These are phyloP conservation scores for Tricholoma furcatifolium DNA, from an alignment of 768 basidiomycete species.

Conservation along the genomic window DNA sequence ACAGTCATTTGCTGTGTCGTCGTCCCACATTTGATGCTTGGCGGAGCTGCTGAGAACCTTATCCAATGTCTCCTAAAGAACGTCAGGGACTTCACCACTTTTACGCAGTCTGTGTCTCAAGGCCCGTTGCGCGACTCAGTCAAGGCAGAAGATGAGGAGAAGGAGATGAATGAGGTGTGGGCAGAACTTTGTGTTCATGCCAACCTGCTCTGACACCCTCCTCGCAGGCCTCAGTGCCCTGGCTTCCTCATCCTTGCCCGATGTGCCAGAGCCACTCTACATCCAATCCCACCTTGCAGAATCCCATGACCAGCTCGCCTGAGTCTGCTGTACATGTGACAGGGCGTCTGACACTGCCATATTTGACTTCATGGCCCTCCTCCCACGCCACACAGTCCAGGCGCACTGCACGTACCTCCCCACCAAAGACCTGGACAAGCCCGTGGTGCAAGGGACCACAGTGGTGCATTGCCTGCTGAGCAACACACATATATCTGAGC, in stretches of 20 bases:
- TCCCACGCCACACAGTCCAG: slow-evolving; percentile 69
- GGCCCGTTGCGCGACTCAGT: neutral
- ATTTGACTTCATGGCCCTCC: slow-evolving; percentile 59
- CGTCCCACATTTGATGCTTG: slow-evolving; percentile 42
- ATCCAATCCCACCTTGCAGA: slow-evolving; percentile 87
- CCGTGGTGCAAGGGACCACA: slow-evolving; percentile 52
- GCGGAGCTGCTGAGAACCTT: slow-evolving; percentile 43
- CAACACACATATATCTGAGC: slow-evolving; percentile 85
- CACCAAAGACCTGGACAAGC: slow-evolving; percentile 44
- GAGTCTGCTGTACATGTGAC: slow-evolving; percentile 60
- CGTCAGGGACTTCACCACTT: slow-evolving; percentile 43
- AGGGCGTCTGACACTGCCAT: slow-evolving; percentile 66
- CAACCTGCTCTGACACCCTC: slow-evolving; percentile 78
- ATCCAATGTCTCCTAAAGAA: slow-evolving; percentile 47
- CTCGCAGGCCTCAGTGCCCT: slow-evolving; percentile 61
- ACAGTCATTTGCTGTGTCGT: slow-evolving; percentile 35
- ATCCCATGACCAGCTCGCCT: slow-evolving; percentile 71
- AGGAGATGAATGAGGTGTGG: slow-evolving; percentile 56
- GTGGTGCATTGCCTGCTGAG: slow-evolving; percentile 89
- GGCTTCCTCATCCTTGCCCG: slow-evolving; percentile 24
- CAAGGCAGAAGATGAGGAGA: slow-evolving; percentile 21
- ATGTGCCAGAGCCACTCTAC: slow-evolving; percentile 36
- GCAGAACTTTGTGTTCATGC: slow-evolving; percentile 61
- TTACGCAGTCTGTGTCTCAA: neutral
- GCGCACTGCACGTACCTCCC: slow-evolving; percentile 87